Conservation (phyloP, 768 basidiomycete genomes). For the Tulasnella sp. region DNA sequence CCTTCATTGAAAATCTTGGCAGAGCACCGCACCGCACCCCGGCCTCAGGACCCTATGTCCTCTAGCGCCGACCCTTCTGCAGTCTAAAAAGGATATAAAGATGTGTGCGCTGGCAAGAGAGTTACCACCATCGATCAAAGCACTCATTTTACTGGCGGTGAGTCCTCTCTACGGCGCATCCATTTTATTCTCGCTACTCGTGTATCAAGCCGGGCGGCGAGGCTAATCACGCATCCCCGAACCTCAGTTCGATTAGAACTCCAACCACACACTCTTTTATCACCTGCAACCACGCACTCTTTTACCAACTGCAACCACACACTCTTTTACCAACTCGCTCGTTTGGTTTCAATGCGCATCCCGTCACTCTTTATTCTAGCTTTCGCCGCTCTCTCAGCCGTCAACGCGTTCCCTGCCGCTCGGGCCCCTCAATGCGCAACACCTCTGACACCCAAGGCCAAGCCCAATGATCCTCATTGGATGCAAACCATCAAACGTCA, state of each 20-base stretch:
- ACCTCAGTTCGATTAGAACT: background rate
- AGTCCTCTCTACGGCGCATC: background rate
- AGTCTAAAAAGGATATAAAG: background rate
- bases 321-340: background rate
- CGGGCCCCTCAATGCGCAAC: slow-evolving; percentile 54
- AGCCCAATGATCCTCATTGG: slow-evolving; percentile 63
- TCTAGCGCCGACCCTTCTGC: too few species aligned
- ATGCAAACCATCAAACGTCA: slow-evolving; percentile 66
- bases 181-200: background rate
- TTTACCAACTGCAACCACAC: too few species aligned
- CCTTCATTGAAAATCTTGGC: too few species aligned
- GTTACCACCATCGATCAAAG: background rate
- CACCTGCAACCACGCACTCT: too few species aligned
- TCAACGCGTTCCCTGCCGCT: background rate
- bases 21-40: background rate
- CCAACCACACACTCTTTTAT: background rate
- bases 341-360: background rate
- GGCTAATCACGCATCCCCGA: background rate
- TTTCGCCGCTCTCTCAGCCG: background rate
- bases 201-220: background rate
- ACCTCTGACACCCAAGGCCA: slow-evolving; percentile 54
- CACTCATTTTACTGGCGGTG: background rate
- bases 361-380: slow-evolving; percentile 18
- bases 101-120: background rate
- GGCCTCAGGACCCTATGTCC: background rate